A percentile compares a stretch with the other conserved stretches of the same genome.
These are phyloP conservation scores for Coniochaeta prunicola DNA, from an alignment of 2,329 filamentous ascomycete species.

Conservation along the genomic window DNA sequence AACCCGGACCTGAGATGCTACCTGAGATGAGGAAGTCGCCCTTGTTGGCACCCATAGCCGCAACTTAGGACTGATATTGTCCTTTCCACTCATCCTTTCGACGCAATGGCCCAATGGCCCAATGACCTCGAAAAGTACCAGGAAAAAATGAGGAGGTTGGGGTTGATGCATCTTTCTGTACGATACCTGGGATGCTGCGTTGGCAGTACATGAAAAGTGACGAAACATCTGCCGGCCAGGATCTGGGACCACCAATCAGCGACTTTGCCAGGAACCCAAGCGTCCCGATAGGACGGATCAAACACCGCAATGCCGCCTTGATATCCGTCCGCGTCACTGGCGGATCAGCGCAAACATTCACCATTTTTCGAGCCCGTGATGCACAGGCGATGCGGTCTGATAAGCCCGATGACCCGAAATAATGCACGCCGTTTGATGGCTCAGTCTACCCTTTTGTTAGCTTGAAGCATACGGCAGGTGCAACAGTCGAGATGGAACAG, in stretches of 20 bases:
- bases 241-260: not conserved
- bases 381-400: not conserved
- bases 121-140: not conserved
- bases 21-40: too few relatives aligned
- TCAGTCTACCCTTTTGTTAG: not conserved
- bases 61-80: not conserved
- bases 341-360: not conserved
- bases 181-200: slow-evolving; percentile 11
- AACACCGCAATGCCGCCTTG: slow-evolving; percentile 11
- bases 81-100: not conserved
- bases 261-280: slow-evolving; percentile 6
- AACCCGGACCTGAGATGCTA: too few relatives aligned
- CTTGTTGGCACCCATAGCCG: too few relatives aligned
- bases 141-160: slow-evolving; percentile 10
- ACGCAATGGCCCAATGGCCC: not conserved
- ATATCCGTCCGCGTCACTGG: not conserved
- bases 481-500: not conserved
- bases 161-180: not conserved
- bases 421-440: not conserved
- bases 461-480: not conserved
- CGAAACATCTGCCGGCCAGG: slow-evolving; percentile 11
- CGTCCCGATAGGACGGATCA: slow-evolving; percentile 17
- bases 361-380: not conserved
- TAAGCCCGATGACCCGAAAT: not conserved
- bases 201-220: slow-evolving; percentile 23